Evolutionary conservation across 331 rosid genomes (phyloP).

Genomic region (Quercus lobata): DNA sequence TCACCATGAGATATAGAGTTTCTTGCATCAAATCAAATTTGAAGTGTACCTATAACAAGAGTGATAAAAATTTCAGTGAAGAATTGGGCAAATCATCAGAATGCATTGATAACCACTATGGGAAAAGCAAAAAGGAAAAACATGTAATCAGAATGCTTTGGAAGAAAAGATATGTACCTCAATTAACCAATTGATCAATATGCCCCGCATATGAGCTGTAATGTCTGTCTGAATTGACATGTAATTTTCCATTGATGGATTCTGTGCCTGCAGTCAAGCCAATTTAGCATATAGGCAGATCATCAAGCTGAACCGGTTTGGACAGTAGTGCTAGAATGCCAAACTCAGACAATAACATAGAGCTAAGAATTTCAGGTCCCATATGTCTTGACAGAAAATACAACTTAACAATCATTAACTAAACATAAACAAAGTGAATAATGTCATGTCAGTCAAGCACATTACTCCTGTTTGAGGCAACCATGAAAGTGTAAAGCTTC

Average conservation of each 20-base stretch:
- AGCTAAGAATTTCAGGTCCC: background rate
- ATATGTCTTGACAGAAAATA: background rate
- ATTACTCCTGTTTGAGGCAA: background rate
- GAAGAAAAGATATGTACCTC: conserved; percentile 50
- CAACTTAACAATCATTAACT: background rate
- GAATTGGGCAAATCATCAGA: conserved; percentile 9
- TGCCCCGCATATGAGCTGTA: conserved; percentile 73
- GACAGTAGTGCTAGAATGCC: background rate
- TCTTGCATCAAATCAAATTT: conserved; percentile 92
- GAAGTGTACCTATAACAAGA: conserved; percentile 82
- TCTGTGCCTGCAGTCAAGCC: conserved; percentile 50
- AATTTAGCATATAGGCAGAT: conserved; percentile 9
- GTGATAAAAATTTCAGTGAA: conserved; percentile 12
- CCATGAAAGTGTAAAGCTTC: background rate
- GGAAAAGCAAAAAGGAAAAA: background rate
- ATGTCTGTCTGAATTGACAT: conserved; percentile 66
- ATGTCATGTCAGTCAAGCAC: background rate
- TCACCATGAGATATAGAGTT: conserved; percentile 75
- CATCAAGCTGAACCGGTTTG: background rate
- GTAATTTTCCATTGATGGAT: conserved; percentile 52
- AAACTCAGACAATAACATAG: background rate
- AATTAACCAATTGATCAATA: conserved; percentile 88
- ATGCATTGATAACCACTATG: background rate
- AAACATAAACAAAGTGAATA: background rate
- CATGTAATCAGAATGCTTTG: background rate